Evolutionary conservation across 2,329 filamentous ascomycete genomes (phyloP).

Genomic region (Neonectria ditissima): DNA sequence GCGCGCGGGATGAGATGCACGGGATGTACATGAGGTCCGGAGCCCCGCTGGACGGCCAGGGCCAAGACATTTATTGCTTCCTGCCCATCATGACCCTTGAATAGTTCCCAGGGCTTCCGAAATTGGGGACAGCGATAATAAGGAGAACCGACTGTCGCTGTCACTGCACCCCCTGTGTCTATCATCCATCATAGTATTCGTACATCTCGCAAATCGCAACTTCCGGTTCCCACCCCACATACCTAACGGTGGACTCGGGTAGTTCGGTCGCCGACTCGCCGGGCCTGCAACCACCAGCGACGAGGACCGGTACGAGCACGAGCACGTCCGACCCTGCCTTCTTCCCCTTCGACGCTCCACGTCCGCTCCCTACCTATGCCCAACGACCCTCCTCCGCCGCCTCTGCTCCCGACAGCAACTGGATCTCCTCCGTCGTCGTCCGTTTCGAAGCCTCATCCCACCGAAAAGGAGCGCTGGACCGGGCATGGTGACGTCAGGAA

Average conservation of each 20-base stretch:
- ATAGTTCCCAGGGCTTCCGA: conserved; percentile 20
- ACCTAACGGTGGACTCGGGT: conserved; percentile 25
- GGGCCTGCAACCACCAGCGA: background rate
- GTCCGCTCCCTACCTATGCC: conserved; percentile 1
- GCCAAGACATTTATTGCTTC: too few species aligned
- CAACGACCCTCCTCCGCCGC: background rate
- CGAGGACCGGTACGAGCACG: background rate
- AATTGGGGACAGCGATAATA: conserved; percentile 28
- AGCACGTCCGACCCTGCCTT: background rate
- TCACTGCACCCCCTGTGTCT: too few species aligned
- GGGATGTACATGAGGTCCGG: conserved; percentile 22
- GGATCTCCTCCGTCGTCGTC: background rate
- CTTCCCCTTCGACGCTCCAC: background rate
- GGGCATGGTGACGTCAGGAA: conserved; percentile 45
- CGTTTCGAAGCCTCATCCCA: conserved; percentile 6
- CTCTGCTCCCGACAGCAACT: background rate
- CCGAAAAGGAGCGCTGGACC: conserved; percentile 18
- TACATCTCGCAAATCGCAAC: conserved; percentile 10
- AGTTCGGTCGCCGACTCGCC: conserved; percentile 32
- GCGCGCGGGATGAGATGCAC: conserved; percentile 3
- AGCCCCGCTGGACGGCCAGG: conserved; percentile 3
- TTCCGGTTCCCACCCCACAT: conserved; percentile 2
- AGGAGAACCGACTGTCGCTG: conserved; percentile 38
- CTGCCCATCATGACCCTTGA: background rate
- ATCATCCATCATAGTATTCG: too few species aligned